These are phyloP conservation scores for Aspergillus olivimuriae DNA, from an alignment of 495 filamentous ascomycete species.

Conservation along the genomic window DNA sequence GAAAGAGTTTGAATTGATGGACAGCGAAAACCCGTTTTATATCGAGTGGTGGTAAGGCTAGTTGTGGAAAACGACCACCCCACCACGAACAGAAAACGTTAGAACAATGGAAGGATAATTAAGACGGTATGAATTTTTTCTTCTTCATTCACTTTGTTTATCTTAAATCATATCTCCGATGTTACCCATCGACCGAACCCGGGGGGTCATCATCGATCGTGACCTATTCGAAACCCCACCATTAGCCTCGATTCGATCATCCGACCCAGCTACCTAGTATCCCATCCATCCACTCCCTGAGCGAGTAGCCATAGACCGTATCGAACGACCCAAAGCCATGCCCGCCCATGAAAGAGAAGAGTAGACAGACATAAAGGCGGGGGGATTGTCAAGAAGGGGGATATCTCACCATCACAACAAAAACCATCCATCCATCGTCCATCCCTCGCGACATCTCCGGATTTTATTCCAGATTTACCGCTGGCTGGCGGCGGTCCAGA, in stretches of 20 bases:
- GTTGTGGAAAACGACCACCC: too few relatives aligned
- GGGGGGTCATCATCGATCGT: slow-evolving; percentile 4
- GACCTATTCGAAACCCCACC: background rate
- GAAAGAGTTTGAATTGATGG: background rate
- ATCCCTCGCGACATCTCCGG: background rate
- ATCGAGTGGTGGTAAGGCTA: background rate
- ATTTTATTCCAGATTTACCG: slow-evolving; percentile 43
- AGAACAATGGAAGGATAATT: background rate
- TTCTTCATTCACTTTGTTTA: slow-evolving; percentile 9
- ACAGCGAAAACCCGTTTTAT: too few relatives aligned
- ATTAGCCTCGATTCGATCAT: too few relatives aligned
- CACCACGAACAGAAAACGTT: background rate
- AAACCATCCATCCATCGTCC: too few relatives aligned
- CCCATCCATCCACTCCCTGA: too few relatives aligned
- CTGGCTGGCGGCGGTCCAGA: slow-evolving; percentile 75
- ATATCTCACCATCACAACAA: slow-evolving; percentile 1
- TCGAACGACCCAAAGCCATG: background rate
- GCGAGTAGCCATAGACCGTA: too few relatives aligned
- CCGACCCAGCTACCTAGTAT: too few relatives aligned
- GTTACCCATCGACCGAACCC: slow-evolving; percentile 1
- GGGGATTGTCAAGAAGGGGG: too few relatives aligned
- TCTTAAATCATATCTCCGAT: slow-evolving; percentile 10
- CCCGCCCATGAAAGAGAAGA: background rate
- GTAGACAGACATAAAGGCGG: too few relatives aligned
- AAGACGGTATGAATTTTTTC: slow-evolving; percentile 10